Evolutionary conservation across 805 yeast species (phyloP).

Genomic region (Wickerhamiella shivajii): DNA sequence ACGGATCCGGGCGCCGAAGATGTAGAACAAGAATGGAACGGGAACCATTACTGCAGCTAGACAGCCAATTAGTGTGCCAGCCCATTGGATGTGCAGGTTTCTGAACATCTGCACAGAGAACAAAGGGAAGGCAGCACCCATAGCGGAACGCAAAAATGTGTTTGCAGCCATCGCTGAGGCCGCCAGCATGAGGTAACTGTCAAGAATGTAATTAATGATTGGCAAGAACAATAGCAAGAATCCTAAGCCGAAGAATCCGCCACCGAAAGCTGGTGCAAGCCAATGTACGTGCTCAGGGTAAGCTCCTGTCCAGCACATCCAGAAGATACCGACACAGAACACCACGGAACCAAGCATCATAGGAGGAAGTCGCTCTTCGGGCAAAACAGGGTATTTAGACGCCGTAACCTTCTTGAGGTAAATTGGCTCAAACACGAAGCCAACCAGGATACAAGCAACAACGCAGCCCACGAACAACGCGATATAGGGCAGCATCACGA

Average conservation of each 20-base stretch:
- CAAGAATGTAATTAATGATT: constrained; percentile 57
- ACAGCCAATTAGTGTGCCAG: constrained; percentile 55
- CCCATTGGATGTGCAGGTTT: constrained; percentile 61
- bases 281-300: constrained; percentile 59
- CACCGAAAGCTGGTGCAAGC: constrained; percentile 64
- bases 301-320: constrained; percentile 83
- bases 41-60: constrained; percentile 43
- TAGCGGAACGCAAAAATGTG: constrained; percentile 49
- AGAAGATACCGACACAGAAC: constrained; percentile 67
- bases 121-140: constrained; percentile 58
- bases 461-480: constrained; percentile 60
- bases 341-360: constrained; percentile 56
- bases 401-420: constrained; percentile 34
- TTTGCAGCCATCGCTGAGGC: constrained; percentile 71
- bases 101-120: constrained; percentile 60
- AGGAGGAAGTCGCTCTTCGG: constrained; percentile 68
- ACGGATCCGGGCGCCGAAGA: constrained; percentile 44
- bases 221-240: constrained; percentile 52
- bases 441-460: constrained; percentile 39
- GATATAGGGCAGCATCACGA: constrained; percentile 64
- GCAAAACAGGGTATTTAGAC: constrained; percentile 43
- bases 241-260: constrained; percentile 53
- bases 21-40: constrained; percentile 51
- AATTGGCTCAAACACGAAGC: constrained; percentile 37
- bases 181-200: constrained; percentile 52